Conservation (phyloP, 1,284 basidiomycete genomes). For the Stygiomarasmius scandens region DNA sequence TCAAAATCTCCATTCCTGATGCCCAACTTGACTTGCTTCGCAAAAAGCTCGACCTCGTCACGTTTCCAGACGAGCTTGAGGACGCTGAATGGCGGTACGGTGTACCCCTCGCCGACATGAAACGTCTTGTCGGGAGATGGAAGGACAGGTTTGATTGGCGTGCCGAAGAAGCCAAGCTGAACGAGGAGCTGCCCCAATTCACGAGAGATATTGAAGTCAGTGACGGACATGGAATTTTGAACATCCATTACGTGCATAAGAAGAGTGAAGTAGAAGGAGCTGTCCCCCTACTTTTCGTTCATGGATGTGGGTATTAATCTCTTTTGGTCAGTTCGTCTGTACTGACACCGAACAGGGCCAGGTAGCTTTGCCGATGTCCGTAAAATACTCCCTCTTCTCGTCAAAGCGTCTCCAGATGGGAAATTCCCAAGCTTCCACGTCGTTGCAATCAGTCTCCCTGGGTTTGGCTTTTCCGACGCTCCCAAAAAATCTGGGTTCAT, state of each 20-base stretch:
- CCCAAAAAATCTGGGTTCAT: slow-evolving; percentile 24
- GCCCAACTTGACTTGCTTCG: too few species aligned
- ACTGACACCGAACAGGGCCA: slow-evolving; percentile 48
- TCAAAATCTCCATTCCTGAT: too few species aligned
- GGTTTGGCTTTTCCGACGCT: slow-evolving; percentile 56
- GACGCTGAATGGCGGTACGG: too few species aligned
- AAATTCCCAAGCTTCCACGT: slow-evolving; percentile 62
- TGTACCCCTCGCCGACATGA: too few species aligned
- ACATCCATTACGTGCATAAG: slow-evolving; percentile 16
- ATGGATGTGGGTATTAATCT: slow-evolving; percentile 46
- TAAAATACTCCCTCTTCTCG: slow-evolving; percentile 56
- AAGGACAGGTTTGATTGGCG: too few species aligned
- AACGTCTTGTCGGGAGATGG: too few species aligned
- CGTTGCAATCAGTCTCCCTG: slow-evolving; percentile 55
- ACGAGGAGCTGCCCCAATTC: too few species aligned
- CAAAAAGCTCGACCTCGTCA: too few species aligned
- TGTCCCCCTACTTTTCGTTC: slow-evolving; percentile 48
- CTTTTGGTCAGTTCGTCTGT: background rate
- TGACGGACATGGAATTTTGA: slow-evolving; percentile 6
- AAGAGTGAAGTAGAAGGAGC: slow-evolving; percentile 35
- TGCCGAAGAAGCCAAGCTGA: too few species aligned
- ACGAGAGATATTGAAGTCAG: too few species aligned
- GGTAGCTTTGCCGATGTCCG: slow-evolving; percentile 58
- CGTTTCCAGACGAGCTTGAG: too few species aligned
- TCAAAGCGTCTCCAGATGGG: slow-evolving; percentile 38